A percentile compares a stretch with the other conserved stretches of the same genome.
Conservation (phyloP, 2,329 filamentous ascomycete species). For the Neonectria hederae region DNA sequence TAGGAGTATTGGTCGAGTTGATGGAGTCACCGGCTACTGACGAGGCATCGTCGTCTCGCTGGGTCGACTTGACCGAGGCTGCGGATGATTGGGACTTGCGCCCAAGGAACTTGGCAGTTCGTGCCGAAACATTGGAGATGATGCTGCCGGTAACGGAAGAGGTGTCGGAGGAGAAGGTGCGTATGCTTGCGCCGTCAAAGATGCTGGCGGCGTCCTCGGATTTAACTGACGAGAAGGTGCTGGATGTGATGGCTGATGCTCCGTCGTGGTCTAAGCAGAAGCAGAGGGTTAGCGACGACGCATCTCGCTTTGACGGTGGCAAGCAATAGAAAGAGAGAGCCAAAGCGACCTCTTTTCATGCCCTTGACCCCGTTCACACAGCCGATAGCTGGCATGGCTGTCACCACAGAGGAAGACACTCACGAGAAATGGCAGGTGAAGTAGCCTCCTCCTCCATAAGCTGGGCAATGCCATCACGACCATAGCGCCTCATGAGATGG, state of each 20-base stretch:
- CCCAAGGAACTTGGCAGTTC: constrained; percentile 48
- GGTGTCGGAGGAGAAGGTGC: constrained; percentile 52
- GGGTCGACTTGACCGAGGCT: constrained; percentile 32
- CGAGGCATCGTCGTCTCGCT: constrained; percentile 37
- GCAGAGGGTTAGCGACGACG: constrained; percentile 17
- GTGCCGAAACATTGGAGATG: constrained; percentile 52
- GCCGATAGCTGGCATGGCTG: neutral
- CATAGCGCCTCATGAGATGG: constrained; percentile 48
- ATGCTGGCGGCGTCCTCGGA: constrained; percentile 50
- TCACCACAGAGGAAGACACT: constrained; percentile 32
- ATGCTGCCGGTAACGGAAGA: constrained; percentile 52
- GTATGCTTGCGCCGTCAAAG: constrained; percentile 50
- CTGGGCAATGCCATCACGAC: constrained; percentile 45
- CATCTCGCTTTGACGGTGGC: neutral
- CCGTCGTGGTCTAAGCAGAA: constrained; percentile 42
- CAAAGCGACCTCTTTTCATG: neutral
- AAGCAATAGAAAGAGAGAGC: neutral
- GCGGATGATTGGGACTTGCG: constrained; percentile 41
- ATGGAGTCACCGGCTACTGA: constrained; percentile 38
- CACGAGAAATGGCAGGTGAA: constrained; percentile 41
- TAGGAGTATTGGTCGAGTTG: constrained; percentile 40
- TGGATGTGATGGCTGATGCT: constrained; percentile 48
- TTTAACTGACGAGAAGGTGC: constrained; percentile 47
- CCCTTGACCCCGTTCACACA: neutral
- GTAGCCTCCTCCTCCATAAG: constrained; percentile 47